These are phyloP conservation scores for Gyrodon lividus DNA, from an alignment of 768 basidiomycete species.

Conservation along the genomic window DNA sequence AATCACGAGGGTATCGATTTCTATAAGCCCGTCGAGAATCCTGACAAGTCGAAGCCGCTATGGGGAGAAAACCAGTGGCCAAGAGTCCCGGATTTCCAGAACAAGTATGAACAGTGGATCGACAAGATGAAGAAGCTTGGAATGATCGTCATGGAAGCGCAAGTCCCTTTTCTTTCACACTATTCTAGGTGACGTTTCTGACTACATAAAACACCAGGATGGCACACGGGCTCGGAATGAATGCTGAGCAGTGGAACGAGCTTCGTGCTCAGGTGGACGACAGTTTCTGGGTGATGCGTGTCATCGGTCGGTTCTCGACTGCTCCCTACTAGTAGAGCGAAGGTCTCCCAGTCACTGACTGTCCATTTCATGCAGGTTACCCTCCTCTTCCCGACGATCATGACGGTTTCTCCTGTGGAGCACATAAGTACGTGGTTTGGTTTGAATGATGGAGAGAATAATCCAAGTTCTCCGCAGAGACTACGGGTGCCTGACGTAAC, in stretches of 20 bases:
- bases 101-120: constrained; percentile 72
- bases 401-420: constrained; percentile 86
- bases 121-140: constrained; percentile 86
- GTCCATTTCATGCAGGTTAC: constrained; percentile 54
- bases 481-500: constrained; percentile 88
- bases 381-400: constrained; percentile 79
- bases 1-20: constrained; percentile 86
- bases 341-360: background rate
- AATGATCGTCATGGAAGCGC: constrained; percentile 84
- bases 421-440: constrained; percentile 63
- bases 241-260: constrained; percentile 62
- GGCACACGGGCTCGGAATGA: constrained; percentile 78
- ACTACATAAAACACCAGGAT: constrained; percentile 48
- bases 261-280: constrained; percentile 73
- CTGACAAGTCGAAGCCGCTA: constrained; percentile 67
- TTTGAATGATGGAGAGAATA: background rate
- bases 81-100: constrained; percentile 49
- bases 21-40: constrained; percentile 68
- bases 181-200: background rate
- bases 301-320: constrained; percentile 54
- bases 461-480: constrained; percentile 48
- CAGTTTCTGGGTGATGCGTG: constrained; percentile 87
- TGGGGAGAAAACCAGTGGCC: constrained; percentile 94
- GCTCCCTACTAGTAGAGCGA: background rate
- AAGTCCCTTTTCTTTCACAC: constrained; percentile 27